A percentile compares a stretch with the other conserved stretches of the same genome.
Evolutionary conservation across 495 filamentous ascomycete genomes (phyloP).

Genomic region (Hypomontagnella monticulosa): DNA sequence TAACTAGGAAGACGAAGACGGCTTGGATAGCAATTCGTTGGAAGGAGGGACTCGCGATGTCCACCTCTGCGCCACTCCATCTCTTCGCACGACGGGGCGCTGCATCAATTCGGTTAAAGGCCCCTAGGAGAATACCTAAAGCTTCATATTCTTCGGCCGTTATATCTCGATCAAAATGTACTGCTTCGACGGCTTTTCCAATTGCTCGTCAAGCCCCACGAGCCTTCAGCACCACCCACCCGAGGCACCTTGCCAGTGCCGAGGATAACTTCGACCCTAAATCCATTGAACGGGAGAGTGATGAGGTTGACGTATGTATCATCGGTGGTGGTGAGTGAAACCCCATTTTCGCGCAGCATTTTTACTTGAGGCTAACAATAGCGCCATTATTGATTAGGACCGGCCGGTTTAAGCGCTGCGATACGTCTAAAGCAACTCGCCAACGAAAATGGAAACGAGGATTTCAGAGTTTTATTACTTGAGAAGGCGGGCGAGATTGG

Average conservation of each 20-base stretch:
- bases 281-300: constrained; percentile 82
- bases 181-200: constrained; percentile 3
- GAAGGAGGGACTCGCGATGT: constrained; percentile 31
- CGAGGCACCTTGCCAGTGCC: constrained; percentile 31
- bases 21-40: not conserved
- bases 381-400: constrained; percentile 60
- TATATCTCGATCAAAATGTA: constrained; percentile 26
- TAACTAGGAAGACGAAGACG: not conserved
- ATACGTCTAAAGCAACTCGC: constrained; percentile 96
- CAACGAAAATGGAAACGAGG: constrained; percentile 94
- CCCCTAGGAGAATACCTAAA: constrained; percentile 5
- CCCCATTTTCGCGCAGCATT: not conserved
- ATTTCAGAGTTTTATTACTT: constrained; percentile 89
- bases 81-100: constrained; percentile 33
- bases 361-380: not conserved
- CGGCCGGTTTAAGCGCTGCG: constrained; percentile 89
- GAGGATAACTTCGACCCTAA: constrained; percentile 77
- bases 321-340: constrained; percentile 78
- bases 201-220: constrained; percentile 25
- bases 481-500: constrained; percentile 97
- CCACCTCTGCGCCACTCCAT: constrained; percentile 34
- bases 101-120: constrained; percentile 21
- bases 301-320: constrained; percentile 96
- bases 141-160: constrained; percentile 31
- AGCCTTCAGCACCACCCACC: constrained; percentile 40